These are phyloP conservation scores for Brettanomyces naardenensis DNA, from an alignment of 805 yeast genomes.

Conservation along the genomic window DNA sequence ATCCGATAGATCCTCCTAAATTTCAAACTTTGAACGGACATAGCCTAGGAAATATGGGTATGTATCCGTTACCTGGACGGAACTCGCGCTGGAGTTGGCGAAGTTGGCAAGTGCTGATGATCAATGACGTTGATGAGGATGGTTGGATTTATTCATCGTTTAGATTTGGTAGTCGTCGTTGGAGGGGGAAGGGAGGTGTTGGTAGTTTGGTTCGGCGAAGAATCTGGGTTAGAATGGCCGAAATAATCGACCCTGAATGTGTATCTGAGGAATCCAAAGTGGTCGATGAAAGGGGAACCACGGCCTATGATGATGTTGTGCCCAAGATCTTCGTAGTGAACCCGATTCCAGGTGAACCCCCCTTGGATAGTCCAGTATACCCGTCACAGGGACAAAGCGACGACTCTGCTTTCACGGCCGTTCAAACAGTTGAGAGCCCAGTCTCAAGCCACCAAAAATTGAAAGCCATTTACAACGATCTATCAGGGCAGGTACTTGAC, in stretches of 20 bases:
- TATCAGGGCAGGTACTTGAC: slow-evolving; percentile 11
- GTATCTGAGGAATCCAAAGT: not conserved
- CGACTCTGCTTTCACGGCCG: too few species aligned
- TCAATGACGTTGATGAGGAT: slow-evolving; percentile 47
- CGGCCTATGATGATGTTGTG: too few species aligned
- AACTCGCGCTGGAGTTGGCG: slow-evolving; percentile 51
- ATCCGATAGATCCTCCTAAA: slow-evolving; percentile 43
- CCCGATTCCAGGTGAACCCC: too few species aligned
- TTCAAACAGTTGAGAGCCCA: too few species aligned
- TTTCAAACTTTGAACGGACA: slow-evolving; percentile 38
- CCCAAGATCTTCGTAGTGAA: too few species aligned
- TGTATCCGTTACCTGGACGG: slow-evolving; percentile 40
- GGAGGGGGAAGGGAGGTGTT: slow-evolving; percentile 44
- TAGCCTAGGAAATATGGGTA: slow-evolving; percentile 21
- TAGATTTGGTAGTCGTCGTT: slow-evolving; percentile 31
- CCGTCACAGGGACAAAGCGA: too few species aligned
- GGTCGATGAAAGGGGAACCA: too few species aligned
- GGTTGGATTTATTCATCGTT: slow-evolving; percentile 47
- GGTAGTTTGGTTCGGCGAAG: slow-evolving; percentile 45
- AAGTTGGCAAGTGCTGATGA: slow-evolving; percentile 47
- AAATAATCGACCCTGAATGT: too few species aligned
- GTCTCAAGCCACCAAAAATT: too few species aligned
- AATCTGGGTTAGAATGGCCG: slow-evolving; percentile 36
- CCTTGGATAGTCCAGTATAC: too few species aligned
- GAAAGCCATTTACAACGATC: not conserved